Evolutionary conservation across 441 rosid species (phyloP).

Genomic region (Bruguiera hainesii): DNA sequence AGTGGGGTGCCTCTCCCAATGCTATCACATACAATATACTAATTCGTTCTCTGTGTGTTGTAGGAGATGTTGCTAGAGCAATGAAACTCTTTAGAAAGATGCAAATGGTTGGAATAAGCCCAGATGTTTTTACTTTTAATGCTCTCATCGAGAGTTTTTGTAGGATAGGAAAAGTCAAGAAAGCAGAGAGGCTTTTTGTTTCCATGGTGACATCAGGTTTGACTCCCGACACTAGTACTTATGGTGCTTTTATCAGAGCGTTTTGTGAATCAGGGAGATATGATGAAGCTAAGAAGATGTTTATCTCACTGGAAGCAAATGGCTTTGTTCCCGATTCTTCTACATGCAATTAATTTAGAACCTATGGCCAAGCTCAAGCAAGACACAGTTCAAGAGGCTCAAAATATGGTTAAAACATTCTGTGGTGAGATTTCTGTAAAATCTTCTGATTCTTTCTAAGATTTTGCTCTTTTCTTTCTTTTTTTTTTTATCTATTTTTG

Average conservation of each 20-base stretch:
- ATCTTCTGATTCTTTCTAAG: conserved; percentile 9
- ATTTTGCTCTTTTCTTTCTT: not conserved
- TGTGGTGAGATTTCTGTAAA: conserved; percentile 26
- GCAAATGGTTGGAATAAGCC: conserved; percentile 54
- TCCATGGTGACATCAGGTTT: conserved; percentile 51
- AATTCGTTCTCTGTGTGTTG: conserved; percentile 47
- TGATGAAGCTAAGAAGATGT: conserved; percentile 55
- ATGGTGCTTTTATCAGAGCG: conserved; percentile 46
- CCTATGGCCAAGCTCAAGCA: conserved; percentile 20
- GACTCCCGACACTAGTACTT: conserved; percentile 63
- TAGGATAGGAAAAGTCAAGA: conserved; percentile 48
- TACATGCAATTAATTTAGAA: conserved; percentile 41
- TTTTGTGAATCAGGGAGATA: conserved; percentile 45
- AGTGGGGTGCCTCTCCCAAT: conserved; percentile 75
- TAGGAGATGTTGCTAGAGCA: conserved; percentile 52
- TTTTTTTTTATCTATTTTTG: not conserved
- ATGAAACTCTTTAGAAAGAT: conserved; percentile 48
- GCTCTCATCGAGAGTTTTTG: conserved; percentile 59
- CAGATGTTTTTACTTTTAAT: conserved; percentile 59
- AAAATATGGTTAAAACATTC: conserved; percentile 23
- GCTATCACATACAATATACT: conserved; percentile 61
- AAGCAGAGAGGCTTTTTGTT: conserved; percentile 50
- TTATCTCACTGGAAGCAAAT: conserved; percentile 52
- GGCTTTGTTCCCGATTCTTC: conserved; percentile 58
- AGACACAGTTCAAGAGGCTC: conserved; percentile 30